Base-by-base conservation (phyloP, 2,329 filamentous ascomycete genomes). In the Diaporthe helianthi region DNA sequence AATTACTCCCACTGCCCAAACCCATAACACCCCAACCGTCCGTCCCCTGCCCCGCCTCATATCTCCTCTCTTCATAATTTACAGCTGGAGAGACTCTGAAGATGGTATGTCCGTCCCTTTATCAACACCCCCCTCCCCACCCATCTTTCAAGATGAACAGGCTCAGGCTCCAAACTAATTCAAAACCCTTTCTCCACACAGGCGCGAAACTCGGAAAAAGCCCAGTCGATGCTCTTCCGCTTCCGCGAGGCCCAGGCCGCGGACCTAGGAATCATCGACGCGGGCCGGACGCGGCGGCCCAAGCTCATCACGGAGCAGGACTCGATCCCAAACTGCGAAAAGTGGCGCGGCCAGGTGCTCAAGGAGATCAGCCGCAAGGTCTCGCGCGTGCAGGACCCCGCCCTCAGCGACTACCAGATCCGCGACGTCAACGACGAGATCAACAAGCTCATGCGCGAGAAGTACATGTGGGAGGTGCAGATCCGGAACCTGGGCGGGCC, bases 201-300 rank as follows among this genome's bases (percentile, higher is more conserved):
- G 95, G 94, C 95, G 78, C 95, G 95, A 78, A 98, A 98, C 82
- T 95, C 93, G 54, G 95, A 98, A 87, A 99, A 98, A 82, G 95
- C 96, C 77, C 96, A 99, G 85, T 98, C 94, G 58, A 99, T 99
- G 95, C 95, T 99, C 81, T 99, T 98, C 85, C 95, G 96, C 86
- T 99, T 99, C 86, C 93, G 96, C 80, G 96, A 97, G 78, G 93
- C 95, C 76, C 96, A 98, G 88, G 95, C 95, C 74, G 93, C 94
- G 73, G 94, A 98, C 83, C 88, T 98, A 58, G 95, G 95, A 78
- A 98, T 98, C 80, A 93, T 99, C 82, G 95, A 98, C 84, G 92
- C 92, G 33, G 92, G 93, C 70, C 93, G 94, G 72, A 92, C 93
- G 10, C 93, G 94, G 13, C 93, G 96, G 2, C 96, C 96, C 65